phyloP scores from a whole-genome alignment of 768 basidiomycete species.

The Psilocybe azurescens region DNA sequence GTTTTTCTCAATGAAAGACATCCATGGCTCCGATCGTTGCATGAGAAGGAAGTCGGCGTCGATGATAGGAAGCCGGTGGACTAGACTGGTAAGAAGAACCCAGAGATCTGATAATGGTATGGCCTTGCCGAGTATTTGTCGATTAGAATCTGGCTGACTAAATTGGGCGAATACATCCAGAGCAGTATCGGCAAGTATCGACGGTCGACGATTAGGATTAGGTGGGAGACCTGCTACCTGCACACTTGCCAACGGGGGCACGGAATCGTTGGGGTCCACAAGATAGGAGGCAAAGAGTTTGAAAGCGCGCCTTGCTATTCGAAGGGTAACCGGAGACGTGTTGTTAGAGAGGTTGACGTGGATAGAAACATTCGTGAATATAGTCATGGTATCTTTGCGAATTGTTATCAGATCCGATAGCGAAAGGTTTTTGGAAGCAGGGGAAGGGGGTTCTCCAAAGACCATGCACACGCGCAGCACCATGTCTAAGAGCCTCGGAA shows the following conservation, averaged over 20 bases:
- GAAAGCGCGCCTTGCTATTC: slow-evolving; percentile 63
- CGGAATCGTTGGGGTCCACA: slow-evolving; percentile 67
- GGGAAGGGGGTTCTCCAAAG: slow-evolving; percentile 38
- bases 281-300: slow-evolving; percentile 78
- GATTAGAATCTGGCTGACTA: slow-evolving; percentile 77
- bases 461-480: slow-evolving; percentile 69
- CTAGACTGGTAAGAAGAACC: slow-evolving; percentile 68
- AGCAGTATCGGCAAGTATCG: slow-evolving; percentile 72
- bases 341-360: slow-evolving; percentile 52
- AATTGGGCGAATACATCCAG: slow-evolving; percentile 86
- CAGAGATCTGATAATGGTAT: slow-evolving; percentile 65
- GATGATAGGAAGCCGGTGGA: slow-evolving; percentile 83
- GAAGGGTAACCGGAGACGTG: slow-evolving; percentile 43
- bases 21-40: slow-evolving; percentile 63
- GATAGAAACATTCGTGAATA: slow-evolving; percentile 65
- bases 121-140: slow-evolving; percentile 67
- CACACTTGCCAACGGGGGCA: slow-evolving; percentile 65
- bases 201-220: slow-evolving; percentile 52
- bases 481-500: slow-evolving; percentile 66
- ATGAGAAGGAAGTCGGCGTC: slow-evolving; percentile 76
- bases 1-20: slow-evolving; percentile 80
- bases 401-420: slow-evolving; percentile 72
- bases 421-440: slow-evolving; percentile 65
- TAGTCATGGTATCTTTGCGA: slow-evolving; percentile 78
- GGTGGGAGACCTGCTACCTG: slow-evolving; percentile 54